Percentiles rank a stretch among this genome's conserved stretches.
phyloP scores from a whole-genome alignment of 2,329 filamentous ascomycete genomes.

The Fonsecaea erecta region DNA sequence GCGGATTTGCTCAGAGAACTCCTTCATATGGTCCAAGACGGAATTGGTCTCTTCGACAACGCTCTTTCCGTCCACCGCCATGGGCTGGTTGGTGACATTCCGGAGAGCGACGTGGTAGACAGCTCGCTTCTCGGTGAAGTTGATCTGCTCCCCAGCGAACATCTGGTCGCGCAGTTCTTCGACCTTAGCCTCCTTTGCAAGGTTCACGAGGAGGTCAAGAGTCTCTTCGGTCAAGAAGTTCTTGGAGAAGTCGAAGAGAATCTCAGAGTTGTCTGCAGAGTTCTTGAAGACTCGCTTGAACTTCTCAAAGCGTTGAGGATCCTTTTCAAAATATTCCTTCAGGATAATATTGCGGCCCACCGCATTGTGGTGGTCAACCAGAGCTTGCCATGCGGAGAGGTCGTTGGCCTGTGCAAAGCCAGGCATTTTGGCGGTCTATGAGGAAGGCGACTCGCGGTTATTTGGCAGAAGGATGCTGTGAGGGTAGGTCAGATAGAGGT shows the following conservation, averaged over 20 bases:
- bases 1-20: constrained; percentile 92
- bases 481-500: background rate
- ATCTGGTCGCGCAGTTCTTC: constrained; percentile 95
- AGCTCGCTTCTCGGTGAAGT: constrained; percentile 96
- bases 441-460: background rate
- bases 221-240: constrained; percentile 97
- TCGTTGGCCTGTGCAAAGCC: constrained; percentile 82
- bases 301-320: constrained; percentile 86
- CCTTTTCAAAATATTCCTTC: constrained; percentile 88
- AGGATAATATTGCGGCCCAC: constrained; percentile 89
- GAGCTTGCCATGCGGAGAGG: constrained; percentile 83
- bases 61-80: constrained; percentile 86
- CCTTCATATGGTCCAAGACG: constrained; percentile 96
- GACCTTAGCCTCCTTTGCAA: constrained; percentile 87
- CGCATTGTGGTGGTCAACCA: constrained; percentile 85
- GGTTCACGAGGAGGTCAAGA: constrained; percentile 79
- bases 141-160: constrained; percentile 98
- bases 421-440: constrained; percentile 48
- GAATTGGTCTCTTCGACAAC: constrained; percentile 92
- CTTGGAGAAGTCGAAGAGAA: constrained; percentile 98
- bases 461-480: background rate
- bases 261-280: constrained; percentile 76
- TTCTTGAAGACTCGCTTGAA: constrained; percentile 85
- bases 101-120: constrained; percentile 95
- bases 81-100: constrained; percentile 80